Percentiles rank a stretch among this genome's conserved stretches.
Evolutionary conservation across 176 grass and related monocot genomes (phyloP).

Genomic region (Avena eriantha): DNA sequence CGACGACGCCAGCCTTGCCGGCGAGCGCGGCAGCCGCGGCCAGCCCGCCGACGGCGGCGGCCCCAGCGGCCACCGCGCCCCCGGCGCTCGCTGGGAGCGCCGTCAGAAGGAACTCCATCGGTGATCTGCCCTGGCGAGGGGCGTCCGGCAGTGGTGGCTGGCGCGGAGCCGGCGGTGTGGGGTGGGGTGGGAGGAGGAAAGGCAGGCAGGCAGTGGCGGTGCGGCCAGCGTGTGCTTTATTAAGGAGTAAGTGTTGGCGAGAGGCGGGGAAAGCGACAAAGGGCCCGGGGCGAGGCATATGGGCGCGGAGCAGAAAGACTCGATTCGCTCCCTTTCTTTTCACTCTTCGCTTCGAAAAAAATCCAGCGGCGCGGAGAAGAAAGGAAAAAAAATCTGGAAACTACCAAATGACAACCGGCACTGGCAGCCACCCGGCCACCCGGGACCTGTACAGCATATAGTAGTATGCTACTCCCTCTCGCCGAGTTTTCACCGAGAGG

Average conservation of each 20-base stretch:
- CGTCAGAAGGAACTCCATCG: constrained; percentile 12
- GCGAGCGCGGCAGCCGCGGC: constrained; percentile 18
- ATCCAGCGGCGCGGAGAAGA: too few species aligned
- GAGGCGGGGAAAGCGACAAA: background rate
- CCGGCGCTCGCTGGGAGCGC: background rate
- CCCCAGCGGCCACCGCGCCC: background rate
- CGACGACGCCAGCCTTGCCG: background rate
- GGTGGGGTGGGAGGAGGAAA: background rate
- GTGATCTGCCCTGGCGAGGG: background rate
- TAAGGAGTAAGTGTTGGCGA: background rate
- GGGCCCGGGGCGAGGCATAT: background rate
- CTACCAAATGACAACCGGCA: too few species aligned
- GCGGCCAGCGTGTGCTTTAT: background rate
- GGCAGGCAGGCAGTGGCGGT: background rate
- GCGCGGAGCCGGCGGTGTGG: background rate
- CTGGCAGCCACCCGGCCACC: too few species aligned
- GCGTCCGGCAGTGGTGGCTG: background rate
- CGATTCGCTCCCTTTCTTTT: too few species aligned
- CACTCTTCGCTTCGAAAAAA: too few species aligned
- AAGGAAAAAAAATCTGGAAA: too few species aligned
- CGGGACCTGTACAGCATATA: too few species aligned
- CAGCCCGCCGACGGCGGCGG: background rate
- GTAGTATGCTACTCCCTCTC: too few species aligned
- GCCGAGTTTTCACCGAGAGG: too few species aligned
- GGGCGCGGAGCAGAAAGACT: background rate